A percentile compares a stretch with the other conserved stretches of the same genome.
These are phyloP conservation scores for Aspergillus brunneoviolaceus DNA, from an alignment of 2,329 filamentous ascomycete genomes.

Conservation along the genomic window DNA sequence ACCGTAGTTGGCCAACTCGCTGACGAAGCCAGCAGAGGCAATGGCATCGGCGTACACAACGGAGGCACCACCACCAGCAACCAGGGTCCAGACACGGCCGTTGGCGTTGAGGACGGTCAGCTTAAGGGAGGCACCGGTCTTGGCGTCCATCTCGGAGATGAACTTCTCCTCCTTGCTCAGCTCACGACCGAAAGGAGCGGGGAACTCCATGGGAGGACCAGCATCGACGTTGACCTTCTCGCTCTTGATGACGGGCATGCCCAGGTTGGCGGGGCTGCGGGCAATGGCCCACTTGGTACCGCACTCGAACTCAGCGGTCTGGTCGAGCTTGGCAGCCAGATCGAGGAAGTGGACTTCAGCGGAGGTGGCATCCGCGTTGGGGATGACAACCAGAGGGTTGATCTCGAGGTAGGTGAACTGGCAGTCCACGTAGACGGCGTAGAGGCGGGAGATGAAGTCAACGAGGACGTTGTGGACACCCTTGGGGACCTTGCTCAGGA, in stretches of 20 bases:
- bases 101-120: conserved; percentile 89
- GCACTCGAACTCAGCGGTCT: conserved; percentile 99
- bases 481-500: conserved; percentile 90
- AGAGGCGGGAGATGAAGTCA: conserved; percentile 97
- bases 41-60: conserved; percentile 99
- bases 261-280: conserved; percentile 83
- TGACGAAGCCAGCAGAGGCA: conserved; percentile 89
- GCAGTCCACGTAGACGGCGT: conserved; percentile 98
- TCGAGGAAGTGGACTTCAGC: conserved; percentile 97
- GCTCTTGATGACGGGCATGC: conserved; percentile 67
- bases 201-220: conserved; percentile 98
- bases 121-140: conserved; percentile 98
- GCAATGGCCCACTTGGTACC: conserved; percentile 99
- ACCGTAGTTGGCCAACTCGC: conserved; percentile 98
- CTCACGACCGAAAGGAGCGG: conserved; percentile 97
- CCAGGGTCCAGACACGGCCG: conserved; percentile 95
- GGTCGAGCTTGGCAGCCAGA: conserved; percentile 96
- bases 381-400: conserved; percentile 97
- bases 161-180: conserved; percentile 98
- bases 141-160: conserved; percentile 97
- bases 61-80: conserved; percentile 98
- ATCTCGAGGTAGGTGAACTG: conserved; percentile 99
- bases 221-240: conserved; percentile 91
- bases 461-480: conserved; percentile 97
- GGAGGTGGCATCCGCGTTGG: conserved; percentile 86